A percentile compares a stretch with the other conserved stretches of the same genome.
These are phyloP conservation scores for Schizosaccharomyces japonicus DNA, from an alignment of 805 yeast genomes.

Conservation along the genomic window DNA sequence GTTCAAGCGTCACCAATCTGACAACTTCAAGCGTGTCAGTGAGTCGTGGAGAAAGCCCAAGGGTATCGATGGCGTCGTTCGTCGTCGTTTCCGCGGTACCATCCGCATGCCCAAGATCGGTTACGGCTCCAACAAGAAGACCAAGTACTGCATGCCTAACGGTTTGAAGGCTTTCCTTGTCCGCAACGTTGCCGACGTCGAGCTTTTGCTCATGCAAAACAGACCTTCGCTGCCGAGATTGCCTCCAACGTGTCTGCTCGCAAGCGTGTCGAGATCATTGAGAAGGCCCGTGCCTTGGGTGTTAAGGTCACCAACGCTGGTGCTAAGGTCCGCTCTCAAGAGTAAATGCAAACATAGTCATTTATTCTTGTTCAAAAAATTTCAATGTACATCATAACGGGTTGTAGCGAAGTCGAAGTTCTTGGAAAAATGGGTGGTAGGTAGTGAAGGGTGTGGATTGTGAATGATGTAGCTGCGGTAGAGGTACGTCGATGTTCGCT, in stretches of 20 bases:
- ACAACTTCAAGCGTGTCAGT: constrained; percentile 93
- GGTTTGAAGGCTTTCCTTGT: constrained; percentile 96
- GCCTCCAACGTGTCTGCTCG: constrained; percentile 95
- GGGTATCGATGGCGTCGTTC: constrained; percentile 99
- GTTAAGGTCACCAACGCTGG: constrained; percentile 96
- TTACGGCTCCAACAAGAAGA: constrained; percentile 98
- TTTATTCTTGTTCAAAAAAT: no score
- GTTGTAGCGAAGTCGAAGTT: no score
- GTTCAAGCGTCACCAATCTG: constrained; percentile 99
- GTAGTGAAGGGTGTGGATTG: no score
- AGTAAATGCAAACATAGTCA: no score
- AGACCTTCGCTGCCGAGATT: constrained; percentile 98
- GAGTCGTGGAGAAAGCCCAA: constrained; percentile 99
- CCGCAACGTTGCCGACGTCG: constrained; percentile 79
- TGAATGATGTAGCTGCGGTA: no score
- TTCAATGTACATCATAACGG: no score
- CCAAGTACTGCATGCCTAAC: constrained; percentile 83
- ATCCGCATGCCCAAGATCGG: constrained; percentile 98
- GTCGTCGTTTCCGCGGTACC: constrained; percentile 97
- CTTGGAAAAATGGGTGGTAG: no score
- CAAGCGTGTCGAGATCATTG: constrained; percentile 89
- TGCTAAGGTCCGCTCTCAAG: constrained; percentile 28
- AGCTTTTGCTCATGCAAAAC: constrained; percentile 86
- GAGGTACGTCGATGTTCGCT: no score
- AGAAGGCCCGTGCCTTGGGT: constrained; percentile 95